Percentiles rank a stretch among this genome's conserved stretches.
Evolutionary conservation across 805 yeast species (phyloP).

Genomic region (Sugiyamaella smithiae): DNA sequence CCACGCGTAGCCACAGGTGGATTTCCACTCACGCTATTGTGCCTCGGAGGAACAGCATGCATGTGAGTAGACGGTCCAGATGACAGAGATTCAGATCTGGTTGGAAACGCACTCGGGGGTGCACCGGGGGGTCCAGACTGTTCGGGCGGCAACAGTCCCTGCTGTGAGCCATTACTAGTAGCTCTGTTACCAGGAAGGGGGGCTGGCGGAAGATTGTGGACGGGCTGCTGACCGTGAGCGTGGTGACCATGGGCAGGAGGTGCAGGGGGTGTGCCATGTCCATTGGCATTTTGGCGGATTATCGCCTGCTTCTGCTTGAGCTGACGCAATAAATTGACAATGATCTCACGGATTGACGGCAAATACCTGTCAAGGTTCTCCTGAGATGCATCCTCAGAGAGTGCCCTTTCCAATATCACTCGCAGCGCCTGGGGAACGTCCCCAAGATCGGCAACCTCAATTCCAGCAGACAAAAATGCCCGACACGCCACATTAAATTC

Average conservation of each 20-base stretch:
- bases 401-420: constrained; percentile 76
- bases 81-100: constrained; percentile 17
- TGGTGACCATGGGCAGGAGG: constrained; percentile 1
- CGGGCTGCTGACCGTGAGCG: constrained; percentile 8
- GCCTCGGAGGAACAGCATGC: constrained; percentile 7
- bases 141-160: not conserved
- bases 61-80: constrained; percentile 1
- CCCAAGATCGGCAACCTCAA: constrained; percentile 77
- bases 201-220: not conserved
- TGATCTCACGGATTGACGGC: constrained; percentile 82
- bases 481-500: constrained; percentile 85
- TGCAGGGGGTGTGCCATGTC: not conserved
- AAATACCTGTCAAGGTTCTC: constrained; percentile 73
- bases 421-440: constrained; percentile 86
- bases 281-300: constrained; percentile 35
- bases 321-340: constrained; percentile 73
- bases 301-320: constrained; percentile 74
- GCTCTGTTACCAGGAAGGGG: no score
- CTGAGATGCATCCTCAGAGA: constrained; percentile 81
- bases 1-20: constrained; percentile 1
- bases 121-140: not conserved
- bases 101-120: constrained; percentile 8
- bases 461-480: constrained; percentile 73
- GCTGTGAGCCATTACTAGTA: constrained; percentile 2
- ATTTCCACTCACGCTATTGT: constrained; percentile 7